Conservation (phyloP, 441 rosid genomes). For the Lagerstroemia fauriei region DNA sequence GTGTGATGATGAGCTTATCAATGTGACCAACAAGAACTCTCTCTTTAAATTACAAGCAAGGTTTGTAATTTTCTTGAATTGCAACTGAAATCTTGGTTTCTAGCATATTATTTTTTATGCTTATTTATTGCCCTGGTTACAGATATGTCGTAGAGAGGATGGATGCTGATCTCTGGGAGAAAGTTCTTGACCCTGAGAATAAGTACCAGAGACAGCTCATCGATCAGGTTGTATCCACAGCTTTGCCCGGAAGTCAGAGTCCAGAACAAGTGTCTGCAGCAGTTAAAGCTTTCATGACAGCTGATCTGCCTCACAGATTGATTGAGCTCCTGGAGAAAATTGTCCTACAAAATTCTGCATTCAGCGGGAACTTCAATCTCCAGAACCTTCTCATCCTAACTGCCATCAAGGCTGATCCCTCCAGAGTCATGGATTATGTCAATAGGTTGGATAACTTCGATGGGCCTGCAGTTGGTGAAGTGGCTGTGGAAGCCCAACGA, state of each 20-base stretch:
- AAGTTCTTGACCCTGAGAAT: slow-evolving; percentile 90
- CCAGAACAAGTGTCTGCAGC: slow-evolving; percentile 99
- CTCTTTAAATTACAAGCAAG: slow-evolving; percentile 98
- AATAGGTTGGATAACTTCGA: slow-evolving; percentile 96
- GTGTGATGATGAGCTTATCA: slow-evolving; percentile 94
- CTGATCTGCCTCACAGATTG: slow-evolving; percentile 96
- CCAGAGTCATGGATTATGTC: slow-evolving; percentile 97
- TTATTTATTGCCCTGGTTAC: slow-evolving; percentile 26
- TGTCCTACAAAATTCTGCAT: slow-evolving; percentile 98
- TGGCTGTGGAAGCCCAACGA: slow-evolving; percentile 88
- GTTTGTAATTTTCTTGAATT: slow-evolving; percentile 41
- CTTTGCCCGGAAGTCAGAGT: slow-evolving; percentile 98
- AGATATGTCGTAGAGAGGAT: slow-evolving; percentile 99
- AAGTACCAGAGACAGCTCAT: slow-evolving; percentile 93
- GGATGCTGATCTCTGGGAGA: slow-evolving; percentile 98
- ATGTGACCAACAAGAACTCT: slow-evolving; percentile 95
- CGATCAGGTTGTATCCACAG: slow-evolving; percentile 98
- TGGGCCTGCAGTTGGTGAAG: slow-evolving; percentile 99
- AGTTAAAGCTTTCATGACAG: slow-evolving; percentile 99
- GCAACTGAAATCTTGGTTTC: slow-evolving; percentile 7
- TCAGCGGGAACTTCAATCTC: slow-evolving; percentile 97
- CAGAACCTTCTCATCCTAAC: slow-evolving; percentile 96
- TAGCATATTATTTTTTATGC: slow-evolving; percentile 7
- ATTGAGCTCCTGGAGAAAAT: slow-evolving; percentile 99
- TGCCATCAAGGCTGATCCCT: slow-evolving; percentile 96